A percentile compares a stretch with the other conserved stretches of the same genome.
phyloP scores from a whole-genome alignment of 495 filamentous ascomycete genomes.

The Durotheca rogersii region DNA sequence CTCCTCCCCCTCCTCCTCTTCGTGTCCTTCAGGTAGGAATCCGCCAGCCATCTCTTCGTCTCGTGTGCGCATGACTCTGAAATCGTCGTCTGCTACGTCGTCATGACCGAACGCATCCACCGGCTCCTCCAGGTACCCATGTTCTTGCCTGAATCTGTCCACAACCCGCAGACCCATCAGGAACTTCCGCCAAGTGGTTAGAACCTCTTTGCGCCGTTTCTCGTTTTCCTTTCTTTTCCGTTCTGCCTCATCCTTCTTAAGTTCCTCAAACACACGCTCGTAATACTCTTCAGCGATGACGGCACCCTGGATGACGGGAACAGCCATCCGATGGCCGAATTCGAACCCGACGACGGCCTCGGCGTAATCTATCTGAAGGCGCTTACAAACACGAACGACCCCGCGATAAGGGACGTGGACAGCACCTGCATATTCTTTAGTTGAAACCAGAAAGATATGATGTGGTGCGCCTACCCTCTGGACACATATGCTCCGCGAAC shows the following conservation, averaged over 20 bases:
- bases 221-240: conserved; percentile 74
- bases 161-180: conserved; percentile 80
- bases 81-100: conserved; percentile 27
- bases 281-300: conserved; percentile 82
- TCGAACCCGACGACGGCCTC: conserved; percentile 97
- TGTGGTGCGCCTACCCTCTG: conserved; percentile 50
- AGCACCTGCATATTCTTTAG: conserved; percentile 48
- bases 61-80: conserved; percentile 22
- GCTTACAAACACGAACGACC: conserved; percentile 75
- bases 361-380: conserved; percentile 82
- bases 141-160: conserved; percentile 75
- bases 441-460: background rate
- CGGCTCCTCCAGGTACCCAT: conserved; percentile 57
- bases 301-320: conserved; percentile 87
- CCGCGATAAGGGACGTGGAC: conserved; percentile 79
- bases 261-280: conserved; percentile 72
- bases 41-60: conserved; percentile 57
- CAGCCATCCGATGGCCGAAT: conserved; percentile 88
- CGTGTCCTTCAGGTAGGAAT: conserved; percentile 56
- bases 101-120: conserved; percentile 44
- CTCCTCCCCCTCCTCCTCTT: conserved; percentile 42
- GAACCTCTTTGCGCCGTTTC: conserved; percentile 71
- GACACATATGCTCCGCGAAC: conserved; percentile 91
- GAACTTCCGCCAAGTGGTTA: conserved; percentile 84
- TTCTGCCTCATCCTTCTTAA: conserved; percentile 79